Conservation (phyloP, 305 asterid genomes). For the Fraxinus ornus region DNA sequence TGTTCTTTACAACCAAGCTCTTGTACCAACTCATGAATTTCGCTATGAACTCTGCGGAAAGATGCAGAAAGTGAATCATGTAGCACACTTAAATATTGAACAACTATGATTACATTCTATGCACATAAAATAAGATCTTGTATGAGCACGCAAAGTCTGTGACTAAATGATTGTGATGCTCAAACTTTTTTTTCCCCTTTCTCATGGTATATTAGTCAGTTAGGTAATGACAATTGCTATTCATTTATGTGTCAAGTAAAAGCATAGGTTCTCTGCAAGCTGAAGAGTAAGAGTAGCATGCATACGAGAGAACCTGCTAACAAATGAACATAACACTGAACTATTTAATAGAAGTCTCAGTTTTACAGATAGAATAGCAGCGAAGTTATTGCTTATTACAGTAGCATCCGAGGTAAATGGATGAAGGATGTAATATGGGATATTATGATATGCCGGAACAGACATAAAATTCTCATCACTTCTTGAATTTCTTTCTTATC, state of each 20-base stretch:
- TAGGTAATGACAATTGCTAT: neutral
- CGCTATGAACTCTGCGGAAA: conserved; percentile 41
- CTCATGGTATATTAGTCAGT: neutral
- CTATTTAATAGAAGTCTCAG: neutral
- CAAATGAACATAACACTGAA: neutral
- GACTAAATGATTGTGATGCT: neutral
- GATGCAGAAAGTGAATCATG: neutral
- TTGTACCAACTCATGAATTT: conserved; percentile 57
- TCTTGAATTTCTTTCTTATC: neutral
- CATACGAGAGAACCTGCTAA: neutral
- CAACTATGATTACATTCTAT: neutral
- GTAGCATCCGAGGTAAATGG: neutral
- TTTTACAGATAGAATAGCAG: neutral
- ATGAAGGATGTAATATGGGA: neutral
- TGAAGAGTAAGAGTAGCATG: neutral
- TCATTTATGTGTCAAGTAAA: neutral
- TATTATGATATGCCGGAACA: neutral
- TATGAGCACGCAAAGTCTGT: neutral
- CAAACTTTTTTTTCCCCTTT: neutral
- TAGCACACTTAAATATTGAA: neutral
- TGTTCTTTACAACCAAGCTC: conserved; percentile 26
- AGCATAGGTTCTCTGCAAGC: neutral
- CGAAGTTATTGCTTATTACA: neutral
- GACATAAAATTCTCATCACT: neutral
- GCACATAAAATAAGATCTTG: neutral